These are phyloP conservation scores for Saturnispora saitoi DNA, from an alignment of 805 yeast species.

Conservation along the genomic window DNA sequence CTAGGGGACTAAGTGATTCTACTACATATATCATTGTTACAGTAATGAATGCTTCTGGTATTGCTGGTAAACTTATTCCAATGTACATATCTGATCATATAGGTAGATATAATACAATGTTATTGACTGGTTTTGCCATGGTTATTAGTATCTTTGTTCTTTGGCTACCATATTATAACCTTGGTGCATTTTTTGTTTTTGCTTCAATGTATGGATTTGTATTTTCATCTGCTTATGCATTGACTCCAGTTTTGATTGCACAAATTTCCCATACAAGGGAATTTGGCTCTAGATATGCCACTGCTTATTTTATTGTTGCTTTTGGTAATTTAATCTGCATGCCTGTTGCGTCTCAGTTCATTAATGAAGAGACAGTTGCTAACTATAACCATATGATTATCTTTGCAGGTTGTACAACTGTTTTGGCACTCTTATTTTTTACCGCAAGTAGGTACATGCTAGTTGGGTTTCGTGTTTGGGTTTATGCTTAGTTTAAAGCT, in stretches of 20 bases:
- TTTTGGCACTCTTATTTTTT: conserved; percentile 15
- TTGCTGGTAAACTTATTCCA: conserved; percentile 27
- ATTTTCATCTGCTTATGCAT: conserved; percentile 48
- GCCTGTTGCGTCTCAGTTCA: conserved; percentile 42
- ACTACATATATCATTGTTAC: conserved; percentile 41
- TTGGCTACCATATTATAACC: conserved; percentile 50
- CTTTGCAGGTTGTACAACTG: conserved; percentile 21
- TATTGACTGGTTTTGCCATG: conserved; percentile 37
- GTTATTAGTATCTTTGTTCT: conserved; percentile 40
- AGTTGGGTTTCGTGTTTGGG: conserved; percentile 24
- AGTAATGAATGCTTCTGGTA: conserved; percentile 39
- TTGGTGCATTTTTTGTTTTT: conserved; percentile 40
- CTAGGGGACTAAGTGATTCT: conserved; percentile 36
- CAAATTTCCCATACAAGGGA: conserved; percentile 48
- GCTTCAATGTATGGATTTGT: conserved; percentile 43
- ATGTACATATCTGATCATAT: conserved; percentile 27
- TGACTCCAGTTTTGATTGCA: conserved; percentile 56
- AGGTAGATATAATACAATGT: conserved; percentile 48
- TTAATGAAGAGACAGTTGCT: conserved; percentile 22
- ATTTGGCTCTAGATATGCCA: conserved; percentile 63
- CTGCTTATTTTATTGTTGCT: conserved; percentile 55
- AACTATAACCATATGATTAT: conserved; percentile 22
- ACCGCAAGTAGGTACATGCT: conserved; percentile 7
- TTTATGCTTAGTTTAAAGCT: conserved; percentile 14
- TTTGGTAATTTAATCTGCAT: conserved; percentile 37